Percentiles rank a stretch among this genome's conserved stretches.
phyloP scores from a whole-genome alignment of 2,329 filamentous ascomycete genomes.

The Trichoderma endophyticum region DNA sequence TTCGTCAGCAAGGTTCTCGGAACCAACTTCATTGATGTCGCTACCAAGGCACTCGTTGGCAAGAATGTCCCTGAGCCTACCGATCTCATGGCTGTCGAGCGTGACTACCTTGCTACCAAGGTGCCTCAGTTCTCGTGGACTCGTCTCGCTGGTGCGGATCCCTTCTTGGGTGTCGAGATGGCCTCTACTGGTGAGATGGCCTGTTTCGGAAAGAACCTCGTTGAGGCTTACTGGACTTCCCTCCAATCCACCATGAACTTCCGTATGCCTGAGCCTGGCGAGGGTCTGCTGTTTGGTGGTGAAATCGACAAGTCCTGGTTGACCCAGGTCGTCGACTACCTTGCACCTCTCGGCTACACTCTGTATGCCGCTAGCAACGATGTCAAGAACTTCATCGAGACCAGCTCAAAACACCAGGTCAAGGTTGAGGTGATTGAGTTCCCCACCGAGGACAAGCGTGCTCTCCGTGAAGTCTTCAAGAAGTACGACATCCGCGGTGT shows the following conservation, averaged over 20 bases:
- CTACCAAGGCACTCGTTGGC: constrained; percentile 86
- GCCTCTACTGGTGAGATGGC: constrained; percentile 95
- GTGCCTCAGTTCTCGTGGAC: constrained; percentile 99
- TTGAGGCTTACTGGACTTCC: constrained; percentile 97
- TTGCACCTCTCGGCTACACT: constrained; percentile 90
- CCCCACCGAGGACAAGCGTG: constrained; percentile 93
- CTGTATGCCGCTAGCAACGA: constrained; percentile 79
- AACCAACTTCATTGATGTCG: constrained; percentile 93
- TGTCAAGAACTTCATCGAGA: constrained; percentile 82
- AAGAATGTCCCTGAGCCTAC: constrained; percentile 78
- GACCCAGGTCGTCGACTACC: constrained; percentile 76
- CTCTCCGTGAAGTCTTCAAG: constrained; percentile 89
- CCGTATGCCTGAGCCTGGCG: constrained; percentile 88
- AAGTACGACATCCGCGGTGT: constrained; percentile 95
- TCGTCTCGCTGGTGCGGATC: constrained; percentile 91
- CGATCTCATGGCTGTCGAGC: constrained; percentile 85
- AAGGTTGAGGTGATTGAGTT: constrained; percentile 91
- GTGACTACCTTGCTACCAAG: constrained; percentile 93
- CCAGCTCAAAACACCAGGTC: constrained; percentile 61
- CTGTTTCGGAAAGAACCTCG: constrained; percentile 92
- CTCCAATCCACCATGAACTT: constrained; percentile 99
- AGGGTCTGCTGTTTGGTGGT: constrained; percentile 92
- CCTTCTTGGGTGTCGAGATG: constrained; percentile 98
- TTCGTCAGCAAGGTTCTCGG: constrained; percentile 97
- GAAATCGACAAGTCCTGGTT: constrained; percentile 71